Conservation (phyloP, 2,329 filamentous ascomycete species). For the Lecanicillium sp. region DNA sequence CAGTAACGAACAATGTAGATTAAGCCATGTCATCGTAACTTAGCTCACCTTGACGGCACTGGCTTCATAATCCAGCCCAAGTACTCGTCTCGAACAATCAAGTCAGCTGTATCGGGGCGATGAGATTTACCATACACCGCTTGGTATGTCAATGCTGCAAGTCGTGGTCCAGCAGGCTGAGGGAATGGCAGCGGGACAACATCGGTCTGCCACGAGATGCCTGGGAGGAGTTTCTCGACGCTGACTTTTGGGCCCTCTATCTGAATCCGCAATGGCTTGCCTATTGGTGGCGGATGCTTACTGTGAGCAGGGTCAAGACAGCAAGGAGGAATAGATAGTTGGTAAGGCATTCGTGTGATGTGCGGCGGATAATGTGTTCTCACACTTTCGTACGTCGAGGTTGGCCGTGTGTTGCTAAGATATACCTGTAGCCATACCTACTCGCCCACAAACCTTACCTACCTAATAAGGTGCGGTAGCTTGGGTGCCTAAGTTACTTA, state of each 20-base stretch:
- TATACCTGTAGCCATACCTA: too few relatives aligned
- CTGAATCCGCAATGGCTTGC: conserved; percentile 13
- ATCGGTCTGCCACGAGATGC: conserved; percentile 9
- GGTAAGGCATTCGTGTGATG: background rate
- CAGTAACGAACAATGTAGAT: too few relatives aligned
- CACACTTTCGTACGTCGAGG: too few relatives aligned
- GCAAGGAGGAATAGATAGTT: conserved; percentile 14
- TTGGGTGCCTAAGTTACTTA: too few relatives aligned
- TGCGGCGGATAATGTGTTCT: too few relatives aligned
- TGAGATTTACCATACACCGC: conserved; percentile 9
- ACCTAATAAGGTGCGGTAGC: too few relatives aligned
- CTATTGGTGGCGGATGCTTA: conserved; percentile 10
- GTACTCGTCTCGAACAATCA: conserved; percentile 15
- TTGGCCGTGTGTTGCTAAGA: too few relatives aligned
- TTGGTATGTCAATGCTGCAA: conserved; percentile 10
- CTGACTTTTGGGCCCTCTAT: conserved; percentile 14
- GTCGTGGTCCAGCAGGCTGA: conserved; percentile 10
- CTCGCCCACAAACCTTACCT: too few relatives aligned
- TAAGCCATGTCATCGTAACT: background rate
- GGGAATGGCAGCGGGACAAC: conserved; percentile 1
- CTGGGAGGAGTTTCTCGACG: conserved; percentile 13
- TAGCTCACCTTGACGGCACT: background rate
- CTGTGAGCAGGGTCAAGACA: conserved; percentile 9
- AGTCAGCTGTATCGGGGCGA: conserved; percentile 1
- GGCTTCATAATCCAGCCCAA: conserved; percentile 8